A percentile compares a stretch with the other conserved stretches of the same genome.
Conservation (phyloP, 2,329 filamentous ascomycete genomes). For the Fusarium torulosum region DNA sequence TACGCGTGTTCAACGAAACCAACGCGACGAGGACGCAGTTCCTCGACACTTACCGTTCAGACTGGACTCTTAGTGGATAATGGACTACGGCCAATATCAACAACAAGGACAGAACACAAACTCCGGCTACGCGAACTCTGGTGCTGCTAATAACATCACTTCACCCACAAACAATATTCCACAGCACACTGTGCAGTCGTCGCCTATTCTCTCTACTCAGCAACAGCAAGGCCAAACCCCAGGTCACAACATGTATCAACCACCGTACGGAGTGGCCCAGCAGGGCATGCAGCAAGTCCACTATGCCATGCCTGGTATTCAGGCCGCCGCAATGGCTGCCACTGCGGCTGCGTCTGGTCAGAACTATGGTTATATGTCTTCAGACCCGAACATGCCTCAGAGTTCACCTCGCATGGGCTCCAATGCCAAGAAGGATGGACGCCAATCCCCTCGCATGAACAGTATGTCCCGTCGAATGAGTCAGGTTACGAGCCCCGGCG, state of each 20-base stretch:
- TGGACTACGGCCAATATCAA: conserved; percentile 81
- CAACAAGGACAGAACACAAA: conserved; percentile 72
- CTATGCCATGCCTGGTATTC: conserved; percentile 84
- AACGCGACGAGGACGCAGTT: conserved; percentile 46
- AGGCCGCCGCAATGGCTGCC: conserved; percentile 91
- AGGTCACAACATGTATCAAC: conserved; percentile 82
- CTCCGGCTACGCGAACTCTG: conserved; percentile 72
- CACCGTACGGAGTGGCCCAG: conserved; percentile 79
- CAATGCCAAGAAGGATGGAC: conserved; percentile 78
- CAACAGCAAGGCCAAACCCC: conserved; percentile 73
- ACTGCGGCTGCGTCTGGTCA: conserved; percentile 92
- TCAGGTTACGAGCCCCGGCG: conserved; percentile 80
- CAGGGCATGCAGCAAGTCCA: conserved; percentile 74
- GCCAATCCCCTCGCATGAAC: conserved; percentile 82
- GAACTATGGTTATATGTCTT: conserved; percentile 77
- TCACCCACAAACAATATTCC: conserved; percentile 79
- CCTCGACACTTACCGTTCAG: conserved; percentile 45
- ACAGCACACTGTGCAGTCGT: conserved; percentile 77
- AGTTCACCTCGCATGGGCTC: conserved; percentile 83
- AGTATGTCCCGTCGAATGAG: conserved; percentile 77
- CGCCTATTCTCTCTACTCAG: conserved; percentile 84
- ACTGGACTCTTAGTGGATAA: conserved; percentile 61
- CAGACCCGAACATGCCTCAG: conserved; percentile 75
- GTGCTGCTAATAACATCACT: conserved; percentile 71
- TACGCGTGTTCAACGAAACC: conserved; percentile 38